These are phyloP conservation scores for Madurella fahalii DNA, from an alignment of 2,329 filamentous ascomycete genomes.

Conservation along the genomic window DNA sequence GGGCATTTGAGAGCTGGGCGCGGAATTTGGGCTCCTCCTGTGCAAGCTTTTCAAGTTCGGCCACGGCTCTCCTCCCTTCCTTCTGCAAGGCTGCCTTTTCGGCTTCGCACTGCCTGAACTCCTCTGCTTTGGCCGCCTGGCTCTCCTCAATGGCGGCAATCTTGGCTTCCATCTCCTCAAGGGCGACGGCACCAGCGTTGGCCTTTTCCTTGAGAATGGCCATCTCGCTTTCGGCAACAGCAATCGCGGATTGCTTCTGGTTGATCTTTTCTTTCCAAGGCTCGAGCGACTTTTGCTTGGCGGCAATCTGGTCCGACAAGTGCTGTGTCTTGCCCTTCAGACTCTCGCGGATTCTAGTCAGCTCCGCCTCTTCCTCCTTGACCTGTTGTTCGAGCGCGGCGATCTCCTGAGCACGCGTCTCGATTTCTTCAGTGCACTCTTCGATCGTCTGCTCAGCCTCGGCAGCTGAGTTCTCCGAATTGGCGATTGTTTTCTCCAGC, in stretches of 20 bases:
- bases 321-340: conserved; percentile 94
- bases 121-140: conserved; percentile 64
- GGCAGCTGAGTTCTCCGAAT: conserved; percentile 67
- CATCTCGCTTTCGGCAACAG: conserved; percentile 90
- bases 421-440: conserved; percentile 73
- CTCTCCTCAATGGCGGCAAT: conserved; percentile 67
- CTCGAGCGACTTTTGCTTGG: conserved; percentile 89
- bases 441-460: conserved; percentile 76
- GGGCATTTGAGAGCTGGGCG: conserved; percentile 78
- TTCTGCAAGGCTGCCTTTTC: conserved; percentile 70
- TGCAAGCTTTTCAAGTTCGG: conserved; percentile 67
- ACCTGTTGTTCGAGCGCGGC: conserved; percentile 70
- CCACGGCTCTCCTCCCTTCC: conserved; percentile 67
- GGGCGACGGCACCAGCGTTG: conserved; percentile 77
- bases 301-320: conserved; percentile 86
- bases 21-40: conserved; percentile 78
- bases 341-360: conserved; percentile 76
- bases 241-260: conserved; percentile 89
- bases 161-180: conserved; percentile 79
- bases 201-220: conserved; percentile 87
- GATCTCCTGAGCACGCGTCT: conserved; percentile 71
- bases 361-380: conserved; percentile 73
- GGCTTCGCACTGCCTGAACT: conserved; percentile 71
- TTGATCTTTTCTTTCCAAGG: conserved; percentile 98
- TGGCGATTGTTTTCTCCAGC: conserved; percentile 79